Percentiles rank a stretch among this genome's conserved stretches.
Conservation (phyloP, 345 rosid genomes). For the Hirschfeldia incana region DNA sequence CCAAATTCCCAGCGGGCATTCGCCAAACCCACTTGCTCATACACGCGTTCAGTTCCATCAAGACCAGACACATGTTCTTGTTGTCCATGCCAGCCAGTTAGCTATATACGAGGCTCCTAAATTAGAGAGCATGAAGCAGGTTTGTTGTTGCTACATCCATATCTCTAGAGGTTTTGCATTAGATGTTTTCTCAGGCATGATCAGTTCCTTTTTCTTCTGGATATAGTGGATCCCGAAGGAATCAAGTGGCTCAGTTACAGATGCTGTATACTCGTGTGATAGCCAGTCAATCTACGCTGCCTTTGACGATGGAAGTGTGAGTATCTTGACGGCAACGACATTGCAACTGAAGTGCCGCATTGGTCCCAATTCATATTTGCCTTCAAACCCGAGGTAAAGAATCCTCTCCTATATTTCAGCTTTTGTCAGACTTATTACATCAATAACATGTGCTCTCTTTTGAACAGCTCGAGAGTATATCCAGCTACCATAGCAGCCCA, state of each 20-base stretch:
- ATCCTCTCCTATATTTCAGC: neutral
- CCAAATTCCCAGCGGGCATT: constrained; percentile 40
- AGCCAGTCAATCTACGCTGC: constrained; percentile 45
- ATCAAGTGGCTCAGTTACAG: constrained; percentile 41
- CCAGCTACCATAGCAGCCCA: constrained; percentile 47
- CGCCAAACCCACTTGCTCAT: constrained; percentile 42
- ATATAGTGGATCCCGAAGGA: constrained; percentile 45
- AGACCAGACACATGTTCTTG: constrained; percentile 45
- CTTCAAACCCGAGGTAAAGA: constrained; percentile 43
- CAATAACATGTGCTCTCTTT: neutral
- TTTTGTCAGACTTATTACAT: neutral
- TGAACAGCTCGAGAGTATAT: constrained; percentile 41
- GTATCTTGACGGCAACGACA: constrained; percentile 40
- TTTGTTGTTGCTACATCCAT: constrained; percentile 18
- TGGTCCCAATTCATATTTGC: constrained; percentile 43
- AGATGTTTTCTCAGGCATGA: neutral
- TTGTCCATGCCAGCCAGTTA: constrained; percentile 44
- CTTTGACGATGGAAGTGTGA: constrained; percentile 48
- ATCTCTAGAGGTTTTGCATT: neutral
- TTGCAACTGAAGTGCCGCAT: constrained; percentile 43
- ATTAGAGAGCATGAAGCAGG: constrained; percentile 46
- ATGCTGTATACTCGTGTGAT: constrained; percentile 52
- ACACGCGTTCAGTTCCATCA: constrained; percentile 52
- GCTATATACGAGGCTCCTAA: constrained; percentile 47
- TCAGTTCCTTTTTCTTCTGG: constrained; percentile 5